Evolutionary conservation across 139 green algal genomes (phyloP), one percentile per base, ranked within the genome.

Genomic region (Monoraphidium neglectum): DNA sequence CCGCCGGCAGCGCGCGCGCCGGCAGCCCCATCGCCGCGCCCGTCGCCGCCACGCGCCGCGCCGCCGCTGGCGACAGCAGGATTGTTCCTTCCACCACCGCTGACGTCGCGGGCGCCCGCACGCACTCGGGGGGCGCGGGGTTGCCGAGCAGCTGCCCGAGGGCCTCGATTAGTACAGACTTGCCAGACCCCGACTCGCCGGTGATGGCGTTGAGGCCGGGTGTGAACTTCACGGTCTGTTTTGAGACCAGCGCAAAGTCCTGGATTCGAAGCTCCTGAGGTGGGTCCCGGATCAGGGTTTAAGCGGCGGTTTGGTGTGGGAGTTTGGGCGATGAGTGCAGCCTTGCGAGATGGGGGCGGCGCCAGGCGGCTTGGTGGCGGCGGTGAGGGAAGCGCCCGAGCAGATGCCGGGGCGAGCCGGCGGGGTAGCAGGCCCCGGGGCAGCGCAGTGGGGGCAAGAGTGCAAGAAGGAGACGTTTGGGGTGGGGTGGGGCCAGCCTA

Each of bases 151-250:
- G 35, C 80, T 94, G 90, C 0, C 72, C 76, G 36, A 94, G 78
- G 0, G 87, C 88, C 38, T 93, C 87, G 2, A 92, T 73, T 77
- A 98, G 82, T 24, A 98, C 92, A 0, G 84, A 93, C 62, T 98
- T 98, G 53, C 95, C 95, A 30, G 86, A 72, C 32, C 95, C 95
- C 30, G 86, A 94, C 80, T 98, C 92, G 24, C 94, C 90, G 13
- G 87, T 92, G 59, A 98, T 90, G n/a, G 93, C 90, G 63, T 93
- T 98, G 1, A 98, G 76, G 1, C 92, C 93, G 0, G 90, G 92
- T 6, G 51, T 40, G 30, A 98, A 87, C 13, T 33, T 0, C 1
- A 98, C 74, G 0, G 28, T 64, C 72, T 95, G 77, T 21, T 91
- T 61, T 6, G 80, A 49, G 1, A 98, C 81, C 23, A 98, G 82